These are phyloP conservation scores for Cyclostephanos invisitatus DNA, from an alignment of 108 stramenopile genomes.

Conservation along the genomic window DNA sequence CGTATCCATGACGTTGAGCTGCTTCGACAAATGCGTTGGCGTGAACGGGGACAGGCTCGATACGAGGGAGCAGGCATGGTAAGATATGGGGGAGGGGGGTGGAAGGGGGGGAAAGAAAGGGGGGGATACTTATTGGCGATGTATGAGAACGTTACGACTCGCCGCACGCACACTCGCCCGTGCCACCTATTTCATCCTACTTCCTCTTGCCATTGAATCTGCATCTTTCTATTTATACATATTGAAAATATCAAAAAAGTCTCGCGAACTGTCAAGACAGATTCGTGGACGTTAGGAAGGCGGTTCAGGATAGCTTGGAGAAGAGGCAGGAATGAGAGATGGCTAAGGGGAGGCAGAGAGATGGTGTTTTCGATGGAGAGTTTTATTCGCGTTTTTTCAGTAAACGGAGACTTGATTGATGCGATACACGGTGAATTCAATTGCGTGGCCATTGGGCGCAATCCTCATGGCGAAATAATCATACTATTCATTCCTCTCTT, in stretches of 20 bases:
- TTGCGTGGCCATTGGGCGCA: no score
- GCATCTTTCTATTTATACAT: no score
- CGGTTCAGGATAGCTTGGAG: slow-evolving; percentile 77
- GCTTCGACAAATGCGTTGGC: slow-evolving; percentile 84
- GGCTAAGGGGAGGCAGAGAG: neutral
- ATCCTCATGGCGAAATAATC: no score
- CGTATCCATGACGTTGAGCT: slow-evolving; percentile 71
- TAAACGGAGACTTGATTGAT: no score
- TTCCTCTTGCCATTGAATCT: no score
- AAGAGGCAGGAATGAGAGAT: slow-evolving; percentile 52
- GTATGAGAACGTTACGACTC: no score
- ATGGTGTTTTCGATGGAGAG: neutral
- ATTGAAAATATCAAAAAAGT: slow-evolving; percentile 24
- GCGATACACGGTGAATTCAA: no score
- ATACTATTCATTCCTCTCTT: no score
- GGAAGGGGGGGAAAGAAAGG: no score
- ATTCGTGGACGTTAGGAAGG: slow-evolving; percentile 74
- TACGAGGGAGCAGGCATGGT: slow-evolving; percentile 13
- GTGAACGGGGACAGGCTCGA: slow-evolving; percentile 37
- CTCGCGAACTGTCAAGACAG: slow-evolving; percentile 85
- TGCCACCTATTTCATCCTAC: neutral
- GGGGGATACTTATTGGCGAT: no score
- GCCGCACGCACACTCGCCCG: no score
- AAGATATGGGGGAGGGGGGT: neutral
- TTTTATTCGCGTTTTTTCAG: no score